Percentiles rank a stretch among this genome's conserved stretches.
These are phyloP conservation scores for Alternaria conjuncta DNA, from an alignment of 2,329 filamentous ascomycete genomes.

Conservation along the genomic window DNA sequence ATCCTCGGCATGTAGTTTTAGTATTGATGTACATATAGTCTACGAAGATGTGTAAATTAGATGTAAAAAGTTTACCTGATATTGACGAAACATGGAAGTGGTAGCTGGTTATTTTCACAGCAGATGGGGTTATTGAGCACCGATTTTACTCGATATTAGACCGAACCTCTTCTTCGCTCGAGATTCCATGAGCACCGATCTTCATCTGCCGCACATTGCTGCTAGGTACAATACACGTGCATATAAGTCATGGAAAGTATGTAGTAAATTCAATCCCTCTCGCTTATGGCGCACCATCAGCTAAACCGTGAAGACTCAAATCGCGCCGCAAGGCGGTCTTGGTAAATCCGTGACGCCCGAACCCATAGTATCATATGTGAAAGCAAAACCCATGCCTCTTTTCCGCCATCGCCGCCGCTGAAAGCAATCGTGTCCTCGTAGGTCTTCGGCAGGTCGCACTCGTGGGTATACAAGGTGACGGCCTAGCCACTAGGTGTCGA, in stretches of 20 bases:
- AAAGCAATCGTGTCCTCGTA: conserved; percentile 20
- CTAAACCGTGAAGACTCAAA: conserved; percentile 35
- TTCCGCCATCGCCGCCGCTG: conserved; percentile 27
- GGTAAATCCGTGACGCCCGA: conserved; percentile 37
- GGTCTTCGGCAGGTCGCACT: conserved; percentile 11
- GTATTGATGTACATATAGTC: conserved; percentile 1
- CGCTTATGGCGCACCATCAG: conserved; percentile 19
- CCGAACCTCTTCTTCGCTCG: not conserved
- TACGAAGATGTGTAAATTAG: conserved; percentile 1
- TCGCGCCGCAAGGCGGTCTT: conserved; percentile 26
- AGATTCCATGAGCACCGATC: not conserved
- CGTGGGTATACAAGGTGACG: conserved; percentile 2
- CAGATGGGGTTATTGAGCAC: not conserved
- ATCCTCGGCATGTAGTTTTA: not conserved
- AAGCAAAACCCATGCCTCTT: conserved; percentile 17
- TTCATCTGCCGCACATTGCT: not conserved
- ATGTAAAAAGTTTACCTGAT: not conserved
- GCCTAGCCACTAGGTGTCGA: not conserved
- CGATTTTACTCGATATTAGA: not conserved
- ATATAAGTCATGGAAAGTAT: not conserved
- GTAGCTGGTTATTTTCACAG: not conserved
- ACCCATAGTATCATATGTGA: conserved; percentile 34
- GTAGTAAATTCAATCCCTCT: conserved; percentile 19
- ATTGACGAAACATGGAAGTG: not conserved
- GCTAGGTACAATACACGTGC: not conserved